Conservation (phyloP, 495 filamentous ascomycete species). For the Glarea lozoyensis region DNA sequence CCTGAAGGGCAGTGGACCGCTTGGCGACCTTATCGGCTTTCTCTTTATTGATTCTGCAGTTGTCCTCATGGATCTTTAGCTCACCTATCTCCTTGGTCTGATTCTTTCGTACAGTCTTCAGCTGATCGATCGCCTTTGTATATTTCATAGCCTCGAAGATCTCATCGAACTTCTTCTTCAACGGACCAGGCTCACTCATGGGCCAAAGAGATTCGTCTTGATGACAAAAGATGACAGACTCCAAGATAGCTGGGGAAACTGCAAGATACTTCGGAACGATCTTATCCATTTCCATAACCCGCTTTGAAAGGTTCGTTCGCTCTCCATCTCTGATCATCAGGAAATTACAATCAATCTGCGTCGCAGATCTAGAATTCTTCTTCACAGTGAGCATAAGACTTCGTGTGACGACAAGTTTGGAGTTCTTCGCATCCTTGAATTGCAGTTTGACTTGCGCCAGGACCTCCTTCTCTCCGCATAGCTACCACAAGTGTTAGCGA, state of each 20-base stretch:
- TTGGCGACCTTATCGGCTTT: constrained; percentile 65
- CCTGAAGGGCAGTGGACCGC: constrained; percentile 50
- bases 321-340: constrained; percentile 75
- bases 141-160: constrained; percentile 97
- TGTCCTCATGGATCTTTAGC: constrained; percentile 61
- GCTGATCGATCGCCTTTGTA: constrained; percentile 92
- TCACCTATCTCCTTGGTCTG: constrained; percentile 66
- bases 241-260: constrained; percentile 81
- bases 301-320: constrained; percentile 62
- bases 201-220: constrained; percentile 98
- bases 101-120: constrained; percentile 75
- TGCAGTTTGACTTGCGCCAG: constrained; percentile 83
- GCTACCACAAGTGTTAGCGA: constrained; percentile 29
- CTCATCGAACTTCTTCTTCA: constrained; percentile 94
- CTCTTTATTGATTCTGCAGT: constrained; percentile 79
- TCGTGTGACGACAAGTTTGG: constrained; percentile 70
- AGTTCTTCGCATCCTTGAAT: constrained; percentile 67
- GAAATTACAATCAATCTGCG: constrained; percentile 73
- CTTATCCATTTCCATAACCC: constrained; percentile 68
- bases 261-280: constrained; percentile 83
- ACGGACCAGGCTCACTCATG: constrained; percentile 74
- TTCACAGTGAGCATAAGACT: constrained; percentile 81
- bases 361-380: constrained; percentile 60
- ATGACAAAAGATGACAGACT: constrained; percentile 96
- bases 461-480: constrained; percentile 85